A percentile compares a stretch with the other conserved stretches of the same genome.
These are phyloP conservation scores for Candida vaughaniae DNA, from an alignment of 805 yeast species.

Conservation along the genomic window DNA sequence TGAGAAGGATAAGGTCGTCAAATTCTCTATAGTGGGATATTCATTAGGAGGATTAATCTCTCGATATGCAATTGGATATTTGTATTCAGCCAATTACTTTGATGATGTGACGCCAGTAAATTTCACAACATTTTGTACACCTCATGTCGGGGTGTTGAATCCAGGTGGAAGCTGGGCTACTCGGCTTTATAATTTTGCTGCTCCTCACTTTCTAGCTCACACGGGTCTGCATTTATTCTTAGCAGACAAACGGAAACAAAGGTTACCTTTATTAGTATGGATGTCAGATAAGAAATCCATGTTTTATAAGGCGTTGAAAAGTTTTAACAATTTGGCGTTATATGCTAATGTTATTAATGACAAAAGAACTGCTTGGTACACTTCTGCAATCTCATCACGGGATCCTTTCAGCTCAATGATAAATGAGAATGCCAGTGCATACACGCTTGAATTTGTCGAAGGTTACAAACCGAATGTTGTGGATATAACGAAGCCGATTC, in stretches of 20 bases:
- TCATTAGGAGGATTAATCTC: constrained; percentile 44
- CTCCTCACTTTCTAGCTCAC: constrained; percentile 63
- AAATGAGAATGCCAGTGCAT: constrained; percentile 32
- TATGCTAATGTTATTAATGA: constrained; percentile 81
- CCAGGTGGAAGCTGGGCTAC: constrained; percentile 35
- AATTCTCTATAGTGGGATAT: constrained; percentile 41
- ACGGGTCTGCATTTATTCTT: constrained; percentile 77
- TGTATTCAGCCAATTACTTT: constrained; percentile 53
- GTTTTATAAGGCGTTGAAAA: constrained; percentile 54
- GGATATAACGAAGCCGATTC: constrained; percentile 48
- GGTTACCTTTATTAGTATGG: constrained; percentile 54
- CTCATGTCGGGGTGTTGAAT: constrained; percentile 68
- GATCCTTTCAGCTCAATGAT: constrained; percentile 62
- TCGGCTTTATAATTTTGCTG: constrained; percentile 58
- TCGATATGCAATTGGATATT: constrained; percentile 45
- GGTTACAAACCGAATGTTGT: constrained; percentile 59
- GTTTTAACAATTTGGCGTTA: constrained; percentile 53
- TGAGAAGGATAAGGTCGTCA: constrained; percentile 24
- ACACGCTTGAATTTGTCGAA: constrained; percentile 43
- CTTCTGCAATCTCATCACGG: constrained; percentile 62
- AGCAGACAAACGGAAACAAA: constrained; percentile 17
- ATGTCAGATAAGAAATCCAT: constrained; percentile 65
- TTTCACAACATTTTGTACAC: constrained; percentile 54
- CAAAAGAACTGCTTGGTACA: constrained; percentile 80
- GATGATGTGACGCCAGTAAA: constrained; percentile 53